These are phyloP conservation scores for Mycena belliarum DNA, from an alignment of 768 basidiomycete species.

Conservation along the genomic window DNA sequence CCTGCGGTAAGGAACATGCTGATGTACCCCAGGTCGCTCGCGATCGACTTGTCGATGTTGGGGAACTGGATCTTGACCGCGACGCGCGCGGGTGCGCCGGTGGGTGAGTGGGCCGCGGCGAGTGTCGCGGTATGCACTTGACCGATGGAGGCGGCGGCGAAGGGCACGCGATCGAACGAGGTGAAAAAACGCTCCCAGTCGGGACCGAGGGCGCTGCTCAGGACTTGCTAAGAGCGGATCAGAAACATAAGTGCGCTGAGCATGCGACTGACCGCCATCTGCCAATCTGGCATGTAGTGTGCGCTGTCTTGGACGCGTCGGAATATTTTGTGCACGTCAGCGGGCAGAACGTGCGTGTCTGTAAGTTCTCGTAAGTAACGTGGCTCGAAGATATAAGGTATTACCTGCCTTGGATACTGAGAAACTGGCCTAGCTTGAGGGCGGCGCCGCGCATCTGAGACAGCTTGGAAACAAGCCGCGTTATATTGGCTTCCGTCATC, in stretches of 20 bases:
- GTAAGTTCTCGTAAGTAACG: not conserved
- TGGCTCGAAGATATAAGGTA: not conserved
- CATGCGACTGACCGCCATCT: slow-evolving; percentile 74
- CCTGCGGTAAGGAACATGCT: slow-evolving; percentile 81
- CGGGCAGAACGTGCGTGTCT: slow-evolving; percentile 90
- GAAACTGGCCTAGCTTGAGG: slow-evolving; percentile 93
- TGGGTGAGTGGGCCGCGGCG: slow-evolving; percentile 50
- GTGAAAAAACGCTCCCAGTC: slow-evolving; percentile 73
- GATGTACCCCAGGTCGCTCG: slow-evolving; percentile 85
- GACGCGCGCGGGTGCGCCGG: slow-evolving; percentile 55
- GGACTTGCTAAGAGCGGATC: slow-evolving; percentile 54
- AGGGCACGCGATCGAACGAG: slow-evolving; percentile 81
- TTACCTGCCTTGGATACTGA: slow-evolving; percentile 84
- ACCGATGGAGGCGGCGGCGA: slow-evolving; percentile 95
- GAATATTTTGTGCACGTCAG: slow-evolving; percentile 86
- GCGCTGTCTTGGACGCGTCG: slow-evolving; percentile 91
- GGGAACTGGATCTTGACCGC: slow-evolving; percentile 96
- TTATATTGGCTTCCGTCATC: slow-evolving; percentile 90
- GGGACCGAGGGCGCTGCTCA: slow-evolving; percentile 70
- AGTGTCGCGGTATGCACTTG: slow-evolving; percentile 87
- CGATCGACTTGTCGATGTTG: slow-evolving; percentile 82
- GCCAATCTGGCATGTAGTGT: slow-evolving; percentile 99
- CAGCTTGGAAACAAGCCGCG: slow-evolving; percentile 88
- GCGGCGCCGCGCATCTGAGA: slow-evolving; percentile 96
- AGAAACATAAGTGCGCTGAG: not conserved